phyloP scores from a whole-genome alignment of 2,329 filamentous ascomycete genomes.

The Colletotrichum sp. region DNA sequence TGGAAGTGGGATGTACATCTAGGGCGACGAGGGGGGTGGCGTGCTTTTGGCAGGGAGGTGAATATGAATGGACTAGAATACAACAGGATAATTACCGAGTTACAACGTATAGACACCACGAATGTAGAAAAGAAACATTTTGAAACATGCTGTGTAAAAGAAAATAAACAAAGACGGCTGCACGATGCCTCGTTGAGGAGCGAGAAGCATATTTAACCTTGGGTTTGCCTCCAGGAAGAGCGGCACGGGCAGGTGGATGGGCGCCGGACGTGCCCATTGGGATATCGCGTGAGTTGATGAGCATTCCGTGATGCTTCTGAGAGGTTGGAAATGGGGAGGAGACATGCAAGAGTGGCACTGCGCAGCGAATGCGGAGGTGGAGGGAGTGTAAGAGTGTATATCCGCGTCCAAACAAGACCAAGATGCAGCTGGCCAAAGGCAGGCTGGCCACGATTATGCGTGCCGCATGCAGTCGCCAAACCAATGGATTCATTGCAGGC shows the following conservation, averaged over 20 bases:
- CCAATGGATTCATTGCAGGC: conserved; percentile 12
- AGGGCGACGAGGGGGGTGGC: not conserved
- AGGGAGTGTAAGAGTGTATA: conserved; percentile 12
- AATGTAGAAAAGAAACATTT: not conserved
- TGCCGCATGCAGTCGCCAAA: conserved; percentile 7
- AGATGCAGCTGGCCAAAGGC: not conserved
- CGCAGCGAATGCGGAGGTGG: conserved; percentile 9
- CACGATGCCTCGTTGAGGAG: not conserved
- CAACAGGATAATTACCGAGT: not conserved
- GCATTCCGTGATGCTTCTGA: conserved; percentile 2
- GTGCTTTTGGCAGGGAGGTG: not conserved
- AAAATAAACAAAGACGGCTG: not conserved
- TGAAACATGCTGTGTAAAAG: not conserved
- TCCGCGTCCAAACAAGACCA: not conserved
- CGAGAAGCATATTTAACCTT: conserved; percentile 14
- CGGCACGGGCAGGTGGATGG: not conserved
- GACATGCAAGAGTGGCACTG: conserved; percentile 11
- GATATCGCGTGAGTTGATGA: not conserved
- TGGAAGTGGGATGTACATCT: conserved; percentile 20
- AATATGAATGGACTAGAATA: not conserved
- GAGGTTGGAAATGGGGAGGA: not conserved
- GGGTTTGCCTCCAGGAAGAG: not conserved
- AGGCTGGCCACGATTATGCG: conserved; percentile 15
- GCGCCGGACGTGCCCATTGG: not conserved
- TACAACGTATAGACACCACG: not conserved